Conservation (phyloP, 306 rosid species). For the Argentina anserina region DNA sequence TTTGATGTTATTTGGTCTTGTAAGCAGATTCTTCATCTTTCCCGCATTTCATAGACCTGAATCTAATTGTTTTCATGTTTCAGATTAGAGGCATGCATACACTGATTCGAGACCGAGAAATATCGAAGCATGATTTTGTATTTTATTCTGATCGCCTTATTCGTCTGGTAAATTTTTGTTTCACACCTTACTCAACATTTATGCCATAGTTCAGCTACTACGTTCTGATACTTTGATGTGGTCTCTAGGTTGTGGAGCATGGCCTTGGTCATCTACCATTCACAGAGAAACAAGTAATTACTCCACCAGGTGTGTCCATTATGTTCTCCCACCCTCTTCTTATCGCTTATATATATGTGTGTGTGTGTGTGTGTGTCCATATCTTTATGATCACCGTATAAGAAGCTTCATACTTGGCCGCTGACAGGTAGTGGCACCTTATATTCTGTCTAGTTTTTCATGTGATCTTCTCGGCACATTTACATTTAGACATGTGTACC, state of each 20-base stretch:
- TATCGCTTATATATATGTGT: background rate
- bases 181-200: conserved; percentile 11
- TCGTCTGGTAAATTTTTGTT: conserved; percentile 62
- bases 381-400: background rate
- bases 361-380: no score
- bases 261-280: conserved; percentile 97
- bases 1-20: background rate
- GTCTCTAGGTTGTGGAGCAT: conserved; percentile 87
- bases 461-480: background rate
- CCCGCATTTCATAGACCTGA: conserved; percentile 18
- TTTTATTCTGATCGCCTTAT: conserved; percentile 97
- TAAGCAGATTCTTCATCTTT: background rate
- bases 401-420: background rate
- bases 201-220: conserved; percentile 10
- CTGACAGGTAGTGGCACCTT: no score
- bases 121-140: conserved; percentile 91
- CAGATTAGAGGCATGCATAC: conserved; percentile 99
- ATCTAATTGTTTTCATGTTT: conserved; percentile 32
- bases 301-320: conserved; percentile 75
- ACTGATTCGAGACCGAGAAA: conserved; percentile 78
- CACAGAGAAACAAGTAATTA: conserved; percentile 90
- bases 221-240: conserved; percentile 18
- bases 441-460: background rate
- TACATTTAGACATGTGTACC: no score
- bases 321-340: background rate